Percentiles rank a stretch among this genome's conserved stretches.
These are phyloP conservation scores for Takashimella koratensis DNA, from an alignment of 1,284 basidiomycete genomes.

Conservation along the genomic window DNA sequence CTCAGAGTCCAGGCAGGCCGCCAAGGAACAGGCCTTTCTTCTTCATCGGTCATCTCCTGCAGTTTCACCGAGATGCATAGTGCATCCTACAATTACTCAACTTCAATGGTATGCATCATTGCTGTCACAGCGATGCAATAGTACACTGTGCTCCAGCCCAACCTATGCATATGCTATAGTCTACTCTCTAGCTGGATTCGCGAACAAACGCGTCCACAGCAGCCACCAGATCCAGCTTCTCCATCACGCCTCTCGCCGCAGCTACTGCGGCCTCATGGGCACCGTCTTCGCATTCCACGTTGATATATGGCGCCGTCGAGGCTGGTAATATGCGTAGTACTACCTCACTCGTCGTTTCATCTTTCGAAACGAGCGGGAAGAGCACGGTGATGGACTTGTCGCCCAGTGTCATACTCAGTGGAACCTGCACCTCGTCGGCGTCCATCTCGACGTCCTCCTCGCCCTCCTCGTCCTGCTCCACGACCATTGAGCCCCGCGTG, in stretches of 20 bases:
- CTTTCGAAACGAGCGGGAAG: not conserved
- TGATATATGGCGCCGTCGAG: not conserved
- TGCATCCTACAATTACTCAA: too few relatives aligned
- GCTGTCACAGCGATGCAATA: too few relatives aligned
- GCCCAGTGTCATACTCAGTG: not conserved
- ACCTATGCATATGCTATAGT: too few relatives aligned
- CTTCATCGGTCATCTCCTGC: too few relatives aligned
- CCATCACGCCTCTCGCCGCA: not conserved
- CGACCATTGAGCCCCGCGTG: not conserved
- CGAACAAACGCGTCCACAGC: not conserved
- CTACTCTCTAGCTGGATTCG: too few relatives aligned
- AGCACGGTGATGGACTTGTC: not conserved
- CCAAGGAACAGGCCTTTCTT: too few relatives aligned
- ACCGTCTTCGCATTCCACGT: not conserved
- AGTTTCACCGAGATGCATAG: too few relatives aligned
- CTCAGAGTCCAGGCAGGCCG: too few relatives aligned
- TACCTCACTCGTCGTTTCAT: not conserved
- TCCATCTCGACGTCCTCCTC: constrained; percentile 11
- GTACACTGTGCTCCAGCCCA: too few relatives aligned
- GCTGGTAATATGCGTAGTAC: not conserved
- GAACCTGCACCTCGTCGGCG: constrained; percentile 3
- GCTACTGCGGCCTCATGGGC: not conserved
- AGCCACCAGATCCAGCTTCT: not conserved
- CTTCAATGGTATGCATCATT: too few relatives aligned
- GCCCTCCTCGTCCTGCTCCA: constrained; percentile 5